These are phyloP conservation scores for Triadica sebifera DNA, from an alignment of 345 rosid species.

Conservation along the genomic window DNA sequence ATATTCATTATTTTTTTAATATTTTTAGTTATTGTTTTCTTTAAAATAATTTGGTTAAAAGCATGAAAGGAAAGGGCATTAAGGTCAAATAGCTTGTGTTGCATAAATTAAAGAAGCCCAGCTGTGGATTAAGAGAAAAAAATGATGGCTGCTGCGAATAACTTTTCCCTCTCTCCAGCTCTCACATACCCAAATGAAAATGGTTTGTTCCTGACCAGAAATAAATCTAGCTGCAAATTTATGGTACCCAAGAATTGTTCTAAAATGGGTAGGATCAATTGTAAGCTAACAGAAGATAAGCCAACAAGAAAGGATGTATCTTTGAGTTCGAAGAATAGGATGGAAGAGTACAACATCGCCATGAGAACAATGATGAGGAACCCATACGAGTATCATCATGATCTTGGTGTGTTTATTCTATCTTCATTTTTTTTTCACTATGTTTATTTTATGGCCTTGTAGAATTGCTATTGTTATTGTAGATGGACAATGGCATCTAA, in stretches of 20 bases:
- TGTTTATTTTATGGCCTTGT: background rate
- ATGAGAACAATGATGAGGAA: constrained; percentile 91
- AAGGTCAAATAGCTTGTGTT: no score
- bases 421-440: background rate
- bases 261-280: constrained; percentile 34
- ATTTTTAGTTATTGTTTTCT: no score
- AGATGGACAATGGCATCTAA: background rate
- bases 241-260: constrained; percentile 21
- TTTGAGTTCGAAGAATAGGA: constrained; percentile 42
- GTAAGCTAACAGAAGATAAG: constrained; percentile 42
- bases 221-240: constrained; percentile 20
- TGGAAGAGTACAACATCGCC: constrained; percentile 72
- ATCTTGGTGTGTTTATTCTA: constrained; percentile 51
- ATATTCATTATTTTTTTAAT: no score
- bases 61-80: no score
- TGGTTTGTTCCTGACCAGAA: constrained; percentile 3
- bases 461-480: background rate
- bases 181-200: constrained; percentile 23
- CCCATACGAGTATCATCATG: constrained; percentile 93
- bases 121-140: background rate
- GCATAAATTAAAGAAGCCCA: no score
- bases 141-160: constrained; percentile 37
- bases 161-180: constrained; percentile 29
- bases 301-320: constrained; percentile 32
- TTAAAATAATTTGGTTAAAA: no score